These are phyloP conservation scores for Trypanosoma scelopori DNA, from an alignment of 208 protist species.

Conservation along the genomic window DNA sequence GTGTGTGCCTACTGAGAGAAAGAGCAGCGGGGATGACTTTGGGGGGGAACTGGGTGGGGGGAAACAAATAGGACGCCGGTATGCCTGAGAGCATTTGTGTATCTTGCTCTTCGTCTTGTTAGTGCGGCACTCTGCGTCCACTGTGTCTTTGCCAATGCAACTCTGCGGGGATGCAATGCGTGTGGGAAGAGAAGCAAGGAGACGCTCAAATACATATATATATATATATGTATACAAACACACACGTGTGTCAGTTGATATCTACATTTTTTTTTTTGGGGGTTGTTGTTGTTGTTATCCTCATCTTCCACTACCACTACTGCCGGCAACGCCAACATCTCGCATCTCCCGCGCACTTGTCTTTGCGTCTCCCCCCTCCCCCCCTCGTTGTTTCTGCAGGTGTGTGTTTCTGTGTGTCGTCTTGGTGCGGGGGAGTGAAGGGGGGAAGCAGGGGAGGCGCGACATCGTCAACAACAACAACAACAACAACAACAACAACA, in stretches of 20 bases:
- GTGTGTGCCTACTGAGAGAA: background rate
- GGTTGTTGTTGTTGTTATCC: too few relatives aligned
- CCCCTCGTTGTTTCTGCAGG: too few relatives aligned
- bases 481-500: background rate
- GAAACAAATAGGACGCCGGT: background rate
- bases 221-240: constrained; percentile 1
- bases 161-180: background rate
- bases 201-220: background rate
- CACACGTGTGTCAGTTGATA: background rate
- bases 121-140: too few relatives aligned
- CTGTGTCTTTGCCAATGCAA: background rate
- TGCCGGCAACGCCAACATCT: too few relatives aligned
- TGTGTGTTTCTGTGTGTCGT: background rate
- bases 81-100: background rate
- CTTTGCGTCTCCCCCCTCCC: background rate
- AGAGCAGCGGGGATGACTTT: background rate
- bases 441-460: background rate
- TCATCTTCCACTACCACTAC: too few relatives aligned
- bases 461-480: background rate
- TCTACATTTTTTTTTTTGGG: too few relatives aligned
- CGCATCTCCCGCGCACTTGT: too few relatives aligned
- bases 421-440: background rate
- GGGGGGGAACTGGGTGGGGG: background rate
- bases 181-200: background rate
- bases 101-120: constrained; percentile 5